Evolutionary conservation across 2,329 filamentous ascomycete species (phyloP).

Genomic region (Paradendryphiella salina): DNA sequence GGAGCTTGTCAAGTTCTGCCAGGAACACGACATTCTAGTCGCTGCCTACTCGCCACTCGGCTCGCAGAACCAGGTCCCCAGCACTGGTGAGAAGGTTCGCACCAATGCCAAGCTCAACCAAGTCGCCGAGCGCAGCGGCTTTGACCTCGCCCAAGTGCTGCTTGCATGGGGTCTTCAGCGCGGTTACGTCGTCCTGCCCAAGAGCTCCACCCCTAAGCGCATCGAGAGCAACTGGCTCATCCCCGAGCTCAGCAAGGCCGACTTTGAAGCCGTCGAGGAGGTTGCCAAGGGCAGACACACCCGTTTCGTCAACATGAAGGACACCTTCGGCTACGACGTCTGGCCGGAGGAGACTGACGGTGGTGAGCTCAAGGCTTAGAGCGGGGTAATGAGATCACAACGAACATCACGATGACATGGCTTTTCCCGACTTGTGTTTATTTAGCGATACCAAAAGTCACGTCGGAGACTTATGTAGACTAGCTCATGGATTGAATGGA

Average conservation of each 20-base stretch:
- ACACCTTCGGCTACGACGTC: constrained; percentile 74
- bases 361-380: constrained; percentile 33
- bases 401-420: constrained; percentile 3
- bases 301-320: constrained; percentile 81
- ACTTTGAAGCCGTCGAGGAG: constrained; percentile 63
- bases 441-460: constrained; percentile 34
- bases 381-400: not conserved
- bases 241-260: constrained; percentile 58
- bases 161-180: constrained; percentile 83
- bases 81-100: constrained; percentile 68
- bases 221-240: constrained; percentile 65
- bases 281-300: constrained; percentile 68
- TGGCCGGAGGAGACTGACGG: constrained; percentile 49
- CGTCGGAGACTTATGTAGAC: constrained; percentile 18
- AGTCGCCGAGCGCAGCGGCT: constrained; percentile 72
- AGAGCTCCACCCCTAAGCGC: constrained; percentile 48
- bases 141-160: constrained; percentile 78
- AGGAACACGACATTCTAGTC: constrained; percentile 62
- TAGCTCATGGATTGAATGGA: constrained; percentile 10
- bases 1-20: constrained; percentile 61
- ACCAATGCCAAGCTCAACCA: constrained; percentile 68
- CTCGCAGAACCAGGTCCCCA: constrained; percentile 70
- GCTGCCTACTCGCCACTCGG: constrained; percentile 70
- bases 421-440: constrained; percentile 10
- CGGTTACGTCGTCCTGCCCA: constrained; percentile 52